Conservation (phyloP, 2,329 filamentous ascomycete genomes). For the Colletotrichum noveboracense region DNA sequence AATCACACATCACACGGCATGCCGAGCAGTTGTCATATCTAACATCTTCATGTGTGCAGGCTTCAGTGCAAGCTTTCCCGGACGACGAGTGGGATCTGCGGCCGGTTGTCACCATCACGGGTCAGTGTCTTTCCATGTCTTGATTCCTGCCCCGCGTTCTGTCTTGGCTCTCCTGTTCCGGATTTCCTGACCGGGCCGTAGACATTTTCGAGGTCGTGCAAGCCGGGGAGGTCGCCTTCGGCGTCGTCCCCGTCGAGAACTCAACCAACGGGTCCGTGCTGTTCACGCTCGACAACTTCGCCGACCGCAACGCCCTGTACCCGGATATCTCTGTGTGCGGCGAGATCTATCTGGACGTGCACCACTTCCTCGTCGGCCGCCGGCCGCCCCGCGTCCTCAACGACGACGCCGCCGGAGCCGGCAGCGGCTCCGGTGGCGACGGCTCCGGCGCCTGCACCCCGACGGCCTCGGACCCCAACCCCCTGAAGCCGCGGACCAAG, state of each 20-base stretch:
- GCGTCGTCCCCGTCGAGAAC: slow-evolving; percentile 95
- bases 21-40: slow-evolving; percentile 18
- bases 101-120: slow-evolving; percentile 57
- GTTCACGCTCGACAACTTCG: slow-evolving; percentile 87
- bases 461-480: slow-evolving; percentile 50
- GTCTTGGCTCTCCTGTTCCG: slow-evolving; percentile 1
- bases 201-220: slow-evolving; percentile 86
- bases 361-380: slow-evolving; percentile 81
- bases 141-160: neutral
- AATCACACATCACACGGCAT: neutral
- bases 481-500: slow-evolving; percentile 47
- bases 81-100: slow-evolving; percentile 51
- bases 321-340: slow-evolving; percentile 76
- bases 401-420: slow-evolving; percentile 32
- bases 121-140: slow-evolving; percentile 31
- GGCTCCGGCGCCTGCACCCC: slow-evolving; percentile 54
- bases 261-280: slow-evolving; percentile 93
- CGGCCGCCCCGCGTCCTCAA: slow-evolving; percentile 21
- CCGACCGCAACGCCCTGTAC: slow-evolving; percentile 71
- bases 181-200: slow-evolving; percentile 30
- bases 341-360: slow-evolving; percentile 86
- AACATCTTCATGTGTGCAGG: slow-evolving; percentile 37
- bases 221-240: slow-evolving; percentile 65
- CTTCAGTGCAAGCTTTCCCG: slow-evolving; percentile 52
- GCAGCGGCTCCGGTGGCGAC: slow-evolving; percentile 14